phyloP scores from a whole-genome alignment of 2,329 filamentous ascomycete species.

The Basipetospora chlamydospora region DNA sequence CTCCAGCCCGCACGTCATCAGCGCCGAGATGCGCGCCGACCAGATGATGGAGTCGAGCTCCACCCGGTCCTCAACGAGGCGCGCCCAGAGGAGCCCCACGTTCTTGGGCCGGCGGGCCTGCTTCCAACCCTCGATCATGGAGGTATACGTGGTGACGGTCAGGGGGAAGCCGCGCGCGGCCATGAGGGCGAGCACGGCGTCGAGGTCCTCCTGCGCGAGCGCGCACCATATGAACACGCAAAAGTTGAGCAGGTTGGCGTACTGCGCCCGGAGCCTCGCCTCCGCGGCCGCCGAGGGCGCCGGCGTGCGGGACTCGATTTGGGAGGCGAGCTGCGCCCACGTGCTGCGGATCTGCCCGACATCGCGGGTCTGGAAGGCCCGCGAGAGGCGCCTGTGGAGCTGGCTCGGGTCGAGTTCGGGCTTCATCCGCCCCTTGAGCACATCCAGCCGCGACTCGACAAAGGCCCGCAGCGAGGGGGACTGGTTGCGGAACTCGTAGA shows the following conservation, averaged over 20 bases:
- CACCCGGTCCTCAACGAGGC: constrained; percentile 40
- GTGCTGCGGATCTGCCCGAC: constrained; percentile 2
- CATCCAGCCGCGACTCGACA: not conserved
- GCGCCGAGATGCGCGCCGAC: constrained; percentile 53
- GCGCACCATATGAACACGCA: constrained; percentile 26
- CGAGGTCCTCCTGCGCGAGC: constrained; percentile 9
- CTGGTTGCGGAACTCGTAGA: constrained; percentile 1
- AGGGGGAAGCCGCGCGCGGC: constrained; percentile 35
- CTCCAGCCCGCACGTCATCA: constrained; percentile 40
- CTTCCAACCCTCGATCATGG: constrained; percentile 59
- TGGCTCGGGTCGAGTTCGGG: not conserved
- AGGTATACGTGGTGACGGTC: constrained; percentile 52
- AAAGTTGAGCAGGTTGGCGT: constrained; percentile 21
- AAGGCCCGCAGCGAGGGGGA: not conserved
- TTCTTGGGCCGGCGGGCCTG: constrained; percentile 41
- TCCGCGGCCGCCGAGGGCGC: not conserved
- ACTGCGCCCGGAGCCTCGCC: constrained; percentile 1
- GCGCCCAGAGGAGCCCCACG: constrained; percentile 52
- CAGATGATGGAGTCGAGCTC: constrained; percentile 52
- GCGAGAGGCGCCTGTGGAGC: constrained; percentile 7
- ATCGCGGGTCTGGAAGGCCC: constrained; percentile 2
- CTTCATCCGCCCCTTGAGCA: not conserved
- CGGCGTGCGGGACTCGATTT: not conserved
- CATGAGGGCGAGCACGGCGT: constrained; percentile 26
- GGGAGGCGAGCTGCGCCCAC: constrained; percentile 5